Percentiles rank a stretch among this genome's conserved stretches.
Evolutionary conservation across 805 yeast species (phyloP).

Genomic region (Schwanniomyces yamadae): DNA sequence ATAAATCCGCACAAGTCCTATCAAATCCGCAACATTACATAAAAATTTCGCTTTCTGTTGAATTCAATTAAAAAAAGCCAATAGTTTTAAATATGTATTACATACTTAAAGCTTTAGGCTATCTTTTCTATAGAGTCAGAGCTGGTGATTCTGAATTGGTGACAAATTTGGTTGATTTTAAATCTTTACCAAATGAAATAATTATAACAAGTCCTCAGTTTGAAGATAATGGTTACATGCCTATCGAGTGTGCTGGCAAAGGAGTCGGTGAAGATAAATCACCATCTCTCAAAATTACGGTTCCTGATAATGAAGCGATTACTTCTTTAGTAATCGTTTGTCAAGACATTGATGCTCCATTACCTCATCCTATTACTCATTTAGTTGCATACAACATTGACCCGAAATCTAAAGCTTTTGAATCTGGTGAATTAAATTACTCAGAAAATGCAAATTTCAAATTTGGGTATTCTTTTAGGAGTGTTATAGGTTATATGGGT

Average conservation of each 20-base stretch:
- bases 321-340: constrained; percentile 11
- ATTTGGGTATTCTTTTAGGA: constrained; percentile 7
- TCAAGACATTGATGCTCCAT: constrained; percentile 16
- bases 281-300: constrained; percentile 8
- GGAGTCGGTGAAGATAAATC: constrained; percentile 10
- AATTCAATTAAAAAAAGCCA: no score
- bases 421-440: constrained; percentile 6
- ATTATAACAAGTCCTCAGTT: constrained; percentile 10
- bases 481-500: constrained; percentile 10
- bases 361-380: constrained; percentile 11
- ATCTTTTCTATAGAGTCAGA: constrained; percentile 7
- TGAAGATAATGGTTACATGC: constrained; percentile 11
- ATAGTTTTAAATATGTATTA: neutral
- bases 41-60: no score
- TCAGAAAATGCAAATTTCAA: constrained; percentile 4
- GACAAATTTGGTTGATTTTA: constrained; percentile 5
- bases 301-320: constrained; percentile 2
- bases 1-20: no score
- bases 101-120: constrained; percentile 7
- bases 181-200: constrained; percentile 3
- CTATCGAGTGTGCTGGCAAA: constrained; percentile 9
- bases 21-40: no score
- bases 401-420: constrained; percentile 1
- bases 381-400: constrained; percentile 12
- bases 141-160: constrained; percentile 8